Percentiles rank a stretch among this genome's conserved stretches.
Evolutionary conservation across 2,329 filamentous ascomycete species (phyloP).

Genomic region (Pseudocercospora pini-densiflorae): DNA sequence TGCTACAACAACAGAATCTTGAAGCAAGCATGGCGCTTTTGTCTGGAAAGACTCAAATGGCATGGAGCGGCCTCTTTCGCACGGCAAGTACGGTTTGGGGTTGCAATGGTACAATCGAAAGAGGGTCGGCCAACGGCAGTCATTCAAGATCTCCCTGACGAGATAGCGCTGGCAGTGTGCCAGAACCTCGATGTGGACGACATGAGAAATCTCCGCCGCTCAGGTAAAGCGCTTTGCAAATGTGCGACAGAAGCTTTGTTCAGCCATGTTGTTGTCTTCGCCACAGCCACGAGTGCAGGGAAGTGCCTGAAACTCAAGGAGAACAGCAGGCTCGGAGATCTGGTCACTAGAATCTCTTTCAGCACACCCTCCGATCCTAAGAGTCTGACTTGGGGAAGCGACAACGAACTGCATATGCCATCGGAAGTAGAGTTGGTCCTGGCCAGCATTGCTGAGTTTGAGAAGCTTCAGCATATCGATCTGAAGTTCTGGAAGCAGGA

Average conservation of each 20-base stretch:
- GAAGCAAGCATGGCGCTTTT: not conserved
- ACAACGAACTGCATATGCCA: no score
- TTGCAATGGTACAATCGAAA: not conserved
- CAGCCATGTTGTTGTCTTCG: not conserved
- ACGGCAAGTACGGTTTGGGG: not conserved
- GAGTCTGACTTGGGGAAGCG: no score
- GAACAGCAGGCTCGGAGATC: no score
- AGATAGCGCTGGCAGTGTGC: not conserved
- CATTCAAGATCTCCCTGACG: not conserved
- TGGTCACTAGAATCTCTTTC: no score
- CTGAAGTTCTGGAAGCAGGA: no score
- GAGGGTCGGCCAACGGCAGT: not conserved
- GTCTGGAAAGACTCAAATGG: not conserved
- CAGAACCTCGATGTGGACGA: not conserved
- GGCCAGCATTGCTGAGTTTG: no score
- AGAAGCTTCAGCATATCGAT: no score
- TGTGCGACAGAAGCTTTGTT: not conserved
- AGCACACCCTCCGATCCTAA: no score
- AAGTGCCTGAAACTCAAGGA: not conserved
- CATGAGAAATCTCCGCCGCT: not conserved
- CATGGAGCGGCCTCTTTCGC: not conserved
- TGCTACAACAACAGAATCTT: not conserved
- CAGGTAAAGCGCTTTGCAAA: not conserved
- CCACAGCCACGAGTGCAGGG: not conserved
- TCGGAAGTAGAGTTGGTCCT: no score